A percentile compares a stretch with the other conserved stretches of the same genome.
Evolutionary conservation across 257 asterid genomes (phyloP).

Genomic region (Przewalskia tangutica): DNA sequence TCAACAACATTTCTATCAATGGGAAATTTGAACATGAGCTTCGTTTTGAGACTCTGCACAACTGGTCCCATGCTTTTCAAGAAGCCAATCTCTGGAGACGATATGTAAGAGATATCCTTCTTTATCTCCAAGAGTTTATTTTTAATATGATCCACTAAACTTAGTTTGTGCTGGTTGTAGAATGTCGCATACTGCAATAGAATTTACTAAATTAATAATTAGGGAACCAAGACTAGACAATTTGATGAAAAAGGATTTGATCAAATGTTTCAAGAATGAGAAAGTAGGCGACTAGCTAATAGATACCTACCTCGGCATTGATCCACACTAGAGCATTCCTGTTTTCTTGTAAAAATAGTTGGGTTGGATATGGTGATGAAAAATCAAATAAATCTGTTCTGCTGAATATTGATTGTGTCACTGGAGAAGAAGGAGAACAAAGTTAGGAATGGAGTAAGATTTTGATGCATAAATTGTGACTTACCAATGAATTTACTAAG

Average conservation of each 20-base stretch:
- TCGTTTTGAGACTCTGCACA: constrained; percentile 31
- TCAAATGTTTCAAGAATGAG: background rate
- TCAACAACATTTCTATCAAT: constrained; percentile 26
- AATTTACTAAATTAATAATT: background rate
- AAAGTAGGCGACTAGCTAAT: background rate
- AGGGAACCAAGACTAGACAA: background rate
- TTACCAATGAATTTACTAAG: constrained; percentile 40
- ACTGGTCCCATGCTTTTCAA: constrained; percentile 44
- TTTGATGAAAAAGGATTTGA: background rate
- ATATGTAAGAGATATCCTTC: constrained; percentile 54
- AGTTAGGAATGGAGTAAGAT: too few relatives aligned
- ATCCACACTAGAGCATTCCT: constrained; percentile 43
- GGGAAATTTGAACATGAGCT: constrained; percentile 46
- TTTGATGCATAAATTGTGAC: constrained; percentile 5
- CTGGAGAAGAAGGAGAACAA: too few relatives aligned
- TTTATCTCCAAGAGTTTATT: constrained; percentile 6
- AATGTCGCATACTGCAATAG: constrained; percentile 50
- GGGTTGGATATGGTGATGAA: constrained; percentile 6
- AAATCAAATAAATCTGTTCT: background rate
- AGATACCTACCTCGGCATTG: constrained; percentile 69
- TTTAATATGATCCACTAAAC: constrained; percentile 24
- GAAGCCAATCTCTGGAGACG: constrained; percentile 92
- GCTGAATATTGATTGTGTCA: constrained; percentile 1
- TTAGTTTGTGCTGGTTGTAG: constrained; percentile 58
- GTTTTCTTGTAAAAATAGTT: constrained; percentile 26